Evolutionary conservation across 176 grass and related monocot genomes (phyloP).

Genomic region (Rhynchospora tenuis): DNA sequence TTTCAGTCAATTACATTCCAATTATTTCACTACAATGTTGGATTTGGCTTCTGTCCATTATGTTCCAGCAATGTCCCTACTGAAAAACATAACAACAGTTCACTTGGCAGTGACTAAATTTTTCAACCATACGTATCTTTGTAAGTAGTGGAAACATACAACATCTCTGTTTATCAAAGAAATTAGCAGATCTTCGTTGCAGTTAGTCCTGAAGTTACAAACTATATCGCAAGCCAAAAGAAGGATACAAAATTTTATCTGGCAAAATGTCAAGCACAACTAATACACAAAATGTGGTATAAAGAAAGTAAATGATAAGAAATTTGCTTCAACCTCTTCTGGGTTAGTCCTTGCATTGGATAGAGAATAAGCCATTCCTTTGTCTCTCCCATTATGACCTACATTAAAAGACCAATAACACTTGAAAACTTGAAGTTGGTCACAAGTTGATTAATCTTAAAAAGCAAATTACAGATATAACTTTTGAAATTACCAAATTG

Average conservation of each 20-base stretch:
- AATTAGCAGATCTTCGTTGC: background rate
- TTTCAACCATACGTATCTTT: background rate
- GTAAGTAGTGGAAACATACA: background rate
- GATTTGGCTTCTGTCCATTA: background rate
- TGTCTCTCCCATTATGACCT: background rate
- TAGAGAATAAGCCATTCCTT: background rate
- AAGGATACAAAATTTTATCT: background rate
- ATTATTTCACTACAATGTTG: no score
- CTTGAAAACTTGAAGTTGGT: background rate
- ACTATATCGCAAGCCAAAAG: background rate
- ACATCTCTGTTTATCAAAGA: background rate
- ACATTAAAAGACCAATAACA: background rate
- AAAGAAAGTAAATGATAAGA: background rate
- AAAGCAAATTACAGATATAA: background rate
- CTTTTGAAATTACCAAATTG: background rate
- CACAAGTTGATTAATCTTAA: background rate
- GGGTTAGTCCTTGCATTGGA: background rate
- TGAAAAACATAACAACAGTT: background rate
- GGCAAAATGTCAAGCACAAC: background rate
- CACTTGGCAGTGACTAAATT: background rate
- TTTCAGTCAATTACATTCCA: no score
- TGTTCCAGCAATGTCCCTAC: background rate
- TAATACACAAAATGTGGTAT: background rate
- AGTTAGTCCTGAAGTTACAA: background rate
- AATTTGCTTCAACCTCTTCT: background rate